A percentile compares a stretch with the other conserved stretches of the same genome.
These are phyloP conservation scores for Kockiozyma suomiensis DNA, from an alignment of 805 yeast species.

Conservation along the genomic window DNA sequence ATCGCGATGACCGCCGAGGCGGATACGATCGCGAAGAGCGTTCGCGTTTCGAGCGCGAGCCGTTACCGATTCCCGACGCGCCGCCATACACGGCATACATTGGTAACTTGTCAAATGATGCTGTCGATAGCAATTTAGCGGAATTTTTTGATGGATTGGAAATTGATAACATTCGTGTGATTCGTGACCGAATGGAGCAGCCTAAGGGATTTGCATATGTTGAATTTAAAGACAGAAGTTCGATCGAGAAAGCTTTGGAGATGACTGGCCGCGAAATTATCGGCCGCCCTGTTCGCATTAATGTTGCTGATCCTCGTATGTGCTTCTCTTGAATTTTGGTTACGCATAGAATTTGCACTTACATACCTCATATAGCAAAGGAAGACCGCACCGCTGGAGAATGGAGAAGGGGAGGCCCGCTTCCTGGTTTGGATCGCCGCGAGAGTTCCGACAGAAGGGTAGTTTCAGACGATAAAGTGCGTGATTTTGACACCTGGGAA, in stretches of 20 bases:
- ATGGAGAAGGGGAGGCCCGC: conserved; percentile 46
- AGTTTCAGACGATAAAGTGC: conserved; percentile 44
- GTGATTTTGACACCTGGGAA: conserved; percentile 50
- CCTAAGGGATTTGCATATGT: conserved; percentile 88
- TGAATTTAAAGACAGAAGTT: conserved; percentile 80
- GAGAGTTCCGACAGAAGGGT: conserved; percentile 36
- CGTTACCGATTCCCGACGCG: conserved; percentile 82
- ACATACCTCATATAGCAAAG: conserved; percentile 11
- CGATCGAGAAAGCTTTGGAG: conserved; percentile 71
- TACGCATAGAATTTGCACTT: not conserved
- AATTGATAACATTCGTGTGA: conserved; percentile 68
- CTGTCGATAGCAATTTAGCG: conserved; percentile 57
- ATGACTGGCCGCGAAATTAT: conserved; percentile 71
- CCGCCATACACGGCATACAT: conserved; percentile 94
- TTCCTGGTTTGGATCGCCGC: conserved; percentile 53
- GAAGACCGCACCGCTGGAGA: conserved; percentile 35
- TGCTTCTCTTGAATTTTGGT: not conserved
- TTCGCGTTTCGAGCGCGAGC: conserved; percentile 43
- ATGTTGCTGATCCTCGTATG: conserved; percentile 66
- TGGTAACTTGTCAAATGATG: conserved; percentile 82
- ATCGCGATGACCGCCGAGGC: conserved; percentile 8
- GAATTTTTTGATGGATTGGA: conserved; percentile 45
- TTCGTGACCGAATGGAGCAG: conserved; percentile 65
- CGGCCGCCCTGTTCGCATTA: conserved; percentile 68
- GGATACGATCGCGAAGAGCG: conserved; percentile 13